Evolutionary conservation across 139 green algal species (phyloP), one percentile per base, ranked within the genome.

Genomic region (Edaphochlamys debaryana): DNA sequence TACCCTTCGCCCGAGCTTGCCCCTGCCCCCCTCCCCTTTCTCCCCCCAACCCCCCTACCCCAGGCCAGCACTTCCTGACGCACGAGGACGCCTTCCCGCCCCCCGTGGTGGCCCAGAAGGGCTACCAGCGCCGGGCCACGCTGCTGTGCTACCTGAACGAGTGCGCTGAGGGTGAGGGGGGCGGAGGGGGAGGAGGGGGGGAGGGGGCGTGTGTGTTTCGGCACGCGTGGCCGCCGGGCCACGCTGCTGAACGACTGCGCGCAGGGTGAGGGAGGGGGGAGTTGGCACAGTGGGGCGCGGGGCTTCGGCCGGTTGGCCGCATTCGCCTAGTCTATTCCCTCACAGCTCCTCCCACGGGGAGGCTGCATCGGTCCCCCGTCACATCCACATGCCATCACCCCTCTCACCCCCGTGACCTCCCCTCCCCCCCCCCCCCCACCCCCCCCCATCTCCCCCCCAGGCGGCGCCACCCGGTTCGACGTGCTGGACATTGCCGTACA

Each of bases 131-230:
- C 8, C 80, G 87, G 20, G 94, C 92, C 79, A 97, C 94, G 13
- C 72, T 97, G 82, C 90, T 97, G 56, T 41, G 95, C 13, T 97
- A 97, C 79, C 80, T 96, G 19, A 96, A 96, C 70, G 85, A 87
- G 63, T 72, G 62, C 76, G 8, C 8, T 0, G 37, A 70, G 74
- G 74, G 74, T 70, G 74, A 19, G 56, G 22, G 1, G 60, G 60
- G 8, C 23, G 23, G 60, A 27, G 60, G 20, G n/a, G 60, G 19
- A n/a, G n/a, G n/a, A n/a, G n/a, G n/a, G n/a, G n/a, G n/a, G n/a
- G n/a, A n/a, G n/a, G n/a, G n/a, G n/a, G n/a, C n/a, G n/a, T n/a
- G n/a, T n/a, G n/a, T n/a, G n/a, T n/a, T n/a, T n/a, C n/a, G n/a
- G n/a, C n/a, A n/a, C n/a, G n/a, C n/a, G n/a, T n/a, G n/a, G n/a